Conservation (phyloP, 495 filamentous ascomycete genomes). For the Lophium mytilinum region DNA sequence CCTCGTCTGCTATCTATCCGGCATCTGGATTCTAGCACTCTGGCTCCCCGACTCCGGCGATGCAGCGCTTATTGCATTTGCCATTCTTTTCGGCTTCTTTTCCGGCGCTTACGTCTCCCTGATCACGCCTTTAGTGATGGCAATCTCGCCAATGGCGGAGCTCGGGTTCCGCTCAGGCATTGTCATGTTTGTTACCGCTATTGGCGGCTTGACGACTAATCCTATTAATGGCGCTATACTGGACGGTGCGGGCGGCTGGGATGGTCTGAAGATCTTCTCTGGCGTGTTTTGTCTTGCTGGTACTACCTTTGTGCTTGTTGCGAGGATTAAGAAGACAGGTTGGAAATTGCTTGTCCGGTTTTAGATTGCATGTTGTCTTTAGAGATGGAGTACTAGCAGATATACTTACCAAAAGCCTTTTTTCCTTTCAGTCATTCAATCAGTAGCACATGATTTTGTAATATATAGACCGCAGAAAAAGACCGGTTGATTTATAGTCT, state of each 20-base stretch:
- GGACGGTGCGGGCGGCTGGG: not conserved
- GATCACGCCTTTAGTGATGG: slow-evolving; percentile 51
- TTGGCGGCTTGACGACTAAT: not conserved
- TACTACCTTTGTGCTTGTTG: not conserved
- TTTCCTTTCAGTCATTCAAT: no score
- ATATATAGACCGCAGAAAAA: no score
- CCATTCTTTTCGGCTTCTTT: slow-evolving; percentile 61
- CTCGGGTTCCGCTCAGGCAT: not conserved
- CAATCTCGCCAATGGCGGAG: slow-evolving; percentile 42
- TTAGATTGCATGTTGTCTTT: no score
- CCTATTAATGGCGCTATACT: not conserved
- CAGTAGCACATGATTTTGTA: no score
- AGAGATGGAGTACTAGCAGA: no score
- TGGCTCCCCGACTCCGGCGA: slow-evolving; percentile 57
- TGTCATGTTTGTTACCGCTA: not conserved
- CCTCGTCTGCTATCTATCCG: slow-evolving; percentile 47
- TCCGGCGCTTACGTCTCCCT: slow-evolving; percentile 64
- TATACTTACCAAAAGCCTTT: no score
- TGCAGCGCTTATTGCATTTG: slow-evolving; percentile 55
- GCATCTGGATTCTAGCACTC: slow-evolving; percentile 55
- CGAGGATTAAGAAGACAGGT: not conserved
- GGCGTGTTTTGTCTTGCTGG: not conserved
- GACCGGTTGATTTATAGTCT: no score
- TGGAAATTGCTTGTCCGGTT: no score
- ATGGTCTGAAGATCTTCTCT: not conserved